phyloP scores from a whole-genome alignment of 2,329 filamentous ascomycete species.

The Cercospora brassicicola region DNA sequence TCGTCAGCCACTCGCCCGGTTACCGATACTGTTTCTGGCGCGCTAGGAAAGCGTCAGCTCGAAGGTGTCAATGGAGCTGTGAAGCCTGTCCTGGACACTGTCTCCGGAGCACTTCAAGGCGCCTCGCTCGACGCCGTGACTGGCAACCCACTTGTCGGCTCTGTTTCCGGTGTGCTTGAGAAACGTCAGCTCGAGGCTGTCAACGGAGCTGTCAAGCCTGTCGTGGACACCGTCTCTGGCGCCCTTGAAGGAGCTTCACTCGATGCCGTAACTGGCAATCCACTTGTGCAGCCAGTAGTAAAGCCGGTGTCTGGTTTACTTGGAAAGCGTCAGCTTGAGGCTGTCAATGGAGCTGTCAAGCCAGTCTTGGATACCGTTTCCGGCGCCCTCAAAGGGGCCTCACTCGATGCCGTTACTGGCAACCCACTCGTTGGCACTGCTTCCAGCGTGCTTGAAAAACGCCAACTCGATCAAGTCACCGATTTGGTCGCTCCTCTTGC shows the following conservation, averaged over 20 bases:
- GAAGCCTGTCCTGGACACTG: neutral
- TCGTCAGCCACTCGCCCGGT: neutral
- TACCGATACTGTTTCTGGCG: neutral
- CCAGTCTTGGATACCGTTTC: neutral
- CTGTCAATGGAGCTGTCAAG: neutral
- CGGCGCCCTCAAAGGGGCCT: neutral
- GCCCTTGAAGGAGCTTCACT: too few relatives aligned
- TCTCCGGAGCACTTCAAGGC: neutral
- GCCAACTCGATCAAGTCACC: neutral
- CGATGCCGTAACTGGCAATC: too few relatives aligned
- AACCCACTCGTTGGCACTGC: neutral
- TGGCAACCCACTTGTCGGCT: neutral
- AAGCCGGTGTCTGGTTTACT: neutral
- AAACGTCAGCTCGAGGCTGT: neutral
- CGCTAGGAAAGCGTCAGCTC: neutral
- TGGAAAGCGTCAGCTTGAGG: neutral
- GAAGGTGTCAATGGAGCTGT: neutral
- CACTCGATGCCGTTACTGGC: neutral
- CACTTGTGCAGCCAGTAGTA: neutral
- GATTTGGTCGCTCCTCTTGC: neutral
- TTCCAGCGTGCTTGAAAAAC: neutral
- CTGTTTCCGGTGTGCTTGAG: neutral
- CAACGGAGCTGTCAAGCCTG: too few relatives aligned
- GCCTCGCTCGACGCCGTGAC: neutral
- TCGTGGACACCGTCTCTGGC: too few relatives aligned